These are phyloP conservation scores for Cordyceps tenuipes DNA, from an alignment of 2,329 filamentous ascomycete species.

Conservation along the genomic window DNA sequence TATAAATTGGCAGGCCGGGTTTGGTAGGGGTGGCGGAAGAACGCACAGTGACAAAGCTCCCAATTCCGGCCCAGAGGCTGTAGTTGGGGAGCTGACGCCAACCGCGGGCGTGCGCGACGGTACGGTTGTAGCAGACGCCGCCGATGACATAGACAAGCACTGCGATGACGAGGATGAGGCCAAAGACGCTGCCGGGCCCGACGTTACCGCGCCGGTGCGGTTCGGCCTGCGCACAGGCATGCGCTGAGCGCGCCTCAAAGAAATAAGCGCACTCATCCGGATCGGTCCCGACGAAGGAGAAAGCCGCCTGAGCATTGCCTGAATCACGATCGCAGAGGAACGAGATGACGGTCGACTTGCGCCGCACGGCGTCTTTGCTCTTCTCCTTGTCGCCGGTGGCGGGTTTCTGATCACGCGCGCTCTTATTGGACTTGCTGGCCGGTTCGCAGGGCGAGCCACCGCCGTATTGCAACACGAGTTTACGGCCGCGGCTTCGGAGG, in stretches of 20 bases:
- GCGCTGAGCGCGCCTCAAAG: constrained; percentile 81
- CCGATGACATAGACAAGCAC: constrained; percentile 84
- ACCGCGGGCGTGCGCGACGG: constrained; percentile 85
- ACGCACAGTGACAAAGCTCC: constrained; percentile 64
- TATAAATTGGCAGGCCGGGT: constrained; percentile 21
- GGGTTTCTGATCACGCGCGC: constrained; percentile 22
- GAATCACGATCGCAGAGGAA: constrained; percentile 88
- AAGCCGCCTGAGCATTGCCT: constrained; percentile 54
- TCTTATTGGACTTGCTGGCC: constrained; percentile 23
- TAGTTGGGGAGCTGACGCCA: constrained; percentile 97
- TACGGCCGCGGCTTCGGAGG: constrained; percentile 56
- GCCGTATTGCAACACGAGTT: constrained; percentile 69
- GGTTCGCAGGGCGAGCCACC: constrained; percentile 61
- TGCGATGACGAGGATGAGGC: constrained; percentile 70
- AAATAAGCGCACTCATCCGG: constrained; percentile 91
- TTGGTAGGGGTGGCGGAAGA: constrained; percentile 24
- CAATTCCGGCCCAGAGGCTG: constrained; percentile 81
- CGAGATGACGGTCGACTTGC: constrained; percentile 80
- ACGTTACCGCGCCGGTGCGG: constrained; percentile 65
- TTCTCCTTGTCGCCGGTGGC: constrained; percentile 28
- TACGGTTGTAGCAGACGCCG: constrained; percentile 91
- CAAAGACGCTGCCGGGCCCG: constrained; percentile 71
- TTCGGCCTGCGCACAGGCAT: constrained; percentile 64
- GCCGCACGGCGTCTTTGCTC: constrained; percentile 29
- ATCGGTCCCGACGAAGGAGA: constrained; percentile 76